Evolutionary conservation across 192 early-diverging fungal species (phyloP), one percentile per base, ranked within the genome.

Genomic region (Gigaspora rosea): DNA sequence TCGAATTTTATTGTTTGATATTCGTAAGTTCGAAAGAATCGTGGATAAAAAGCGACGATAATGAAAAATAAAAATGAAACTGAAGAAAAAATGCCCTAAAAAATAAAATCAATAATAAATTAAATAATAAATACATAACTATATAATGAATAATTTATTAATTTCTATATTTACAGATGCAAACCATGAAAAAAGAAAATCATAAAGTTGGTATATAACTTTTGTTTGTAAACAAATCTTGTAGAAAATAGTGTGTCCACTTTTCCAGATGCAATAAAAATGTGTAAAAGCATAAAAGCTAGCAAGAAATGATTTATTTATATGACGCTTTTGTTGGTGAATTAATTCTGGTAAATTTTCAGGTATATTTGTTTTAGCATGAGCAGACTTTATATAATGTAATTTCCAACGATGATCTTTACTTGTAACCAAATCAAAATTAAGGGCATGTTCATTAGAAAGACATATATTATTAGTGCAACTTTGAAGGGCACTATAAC

Each of bases 261-360:
- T 91, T 59, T 88, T 80, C 83, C 92, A 93, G 79, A 98, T 91
- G 70, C 88, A 85, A 80, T 85, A 87, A 84, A 88, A 94, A 82
- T 96, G 89, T 8, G 83, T 85, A 58, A 93, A 80, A 18, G 95
- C 93, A 85, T 96, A 95, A 64, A 98, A 87, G 35, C 90, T 89
- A 2, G 96, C 96, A 84, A 98, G 97, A 87, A 95, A 95, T 8
- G 93, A 94, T 50, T 95, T 95, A 85, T 95, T 95, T 72, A 93
- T 89, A 97, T 97, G 98, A 83, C 96, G 91, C 61, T 96, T 90
- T 77, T 96, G 89, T 86, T 99, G 97, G 41, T 94, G 95, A 69
- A 99, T 96, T 64, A 98, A 92, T 83, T 98, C 97, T 41, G 92
- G 90, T 36, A 94, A 84, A 2, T 81, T 76, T 52, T 88, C 83